phyloP scores from a whole-genome alignment of 192 early-diverging fungal species.

The Linnemannia zychae region DNA sequence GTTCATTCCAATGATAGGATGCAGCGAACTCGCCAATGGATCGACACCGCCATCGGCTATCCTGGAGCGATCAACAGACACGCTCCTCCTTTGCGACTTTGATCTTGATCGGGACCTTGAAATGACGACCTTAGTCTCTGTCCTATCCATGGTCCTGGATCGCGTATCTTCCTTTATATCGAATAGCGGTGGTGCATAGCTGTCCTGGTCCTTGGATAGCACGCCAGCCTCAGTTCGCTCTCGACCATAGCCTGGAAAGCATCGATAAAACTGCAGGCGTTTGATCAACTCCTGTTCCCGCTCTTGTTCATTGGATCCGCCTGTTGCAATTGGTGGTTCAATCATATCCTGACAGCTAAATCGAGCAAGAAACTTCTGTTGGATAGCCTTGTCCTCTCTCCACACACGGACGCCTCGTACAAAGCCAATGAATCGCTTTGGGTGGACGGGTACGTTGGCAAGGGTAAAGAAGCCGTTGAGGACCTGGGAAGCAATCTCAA shows the following conservation, averaged over 20 bases:
- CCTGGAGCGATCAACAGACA: background rate
- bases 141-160: background rate
- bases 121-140: conserved; percentile 8
- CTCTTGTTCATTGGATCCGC: conserved; percentile 4
- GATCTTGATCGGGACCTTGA: conserved; percentile 4
- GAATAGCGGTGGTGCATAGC: background rate
- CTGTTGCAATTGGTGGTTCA: background rate
- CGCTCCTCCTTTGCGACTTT: background rate
- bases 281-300: conserved; percentile 13
- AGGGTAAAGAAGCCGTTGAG: conserved; percentile 57
- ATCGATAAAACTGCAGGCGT: conserved; percentile 40
- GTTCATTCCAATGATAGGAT: background rate
- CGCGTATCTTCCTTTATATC: background rate
- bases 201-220: background rate
- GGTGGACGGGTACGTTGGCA: conserved; percentile 50
- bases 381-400: conserved; percentile 24
- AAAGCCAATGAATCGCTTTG: conserved; percentile 48
- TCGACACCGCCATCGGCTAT: background rate
- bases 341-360: background rate
- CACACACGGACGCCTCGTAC: conserved; percentile 30
- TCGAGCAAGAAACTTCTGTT: conserved; percentile 14
- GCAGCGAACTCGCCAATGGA: background rate
- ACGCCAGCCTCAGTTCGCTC: conserved; percentile 1
- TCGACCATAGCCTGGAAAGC: conserved; percentile 46
- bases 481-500: conserved; percentile 57